A percentile compares a stretch with the other conserved stretches of the same genome.
These are phyloP conservation scores for Haematococcus sp. DNA, from an alignment of 139 green algal species.

Conservation along the genomic window DNA sequence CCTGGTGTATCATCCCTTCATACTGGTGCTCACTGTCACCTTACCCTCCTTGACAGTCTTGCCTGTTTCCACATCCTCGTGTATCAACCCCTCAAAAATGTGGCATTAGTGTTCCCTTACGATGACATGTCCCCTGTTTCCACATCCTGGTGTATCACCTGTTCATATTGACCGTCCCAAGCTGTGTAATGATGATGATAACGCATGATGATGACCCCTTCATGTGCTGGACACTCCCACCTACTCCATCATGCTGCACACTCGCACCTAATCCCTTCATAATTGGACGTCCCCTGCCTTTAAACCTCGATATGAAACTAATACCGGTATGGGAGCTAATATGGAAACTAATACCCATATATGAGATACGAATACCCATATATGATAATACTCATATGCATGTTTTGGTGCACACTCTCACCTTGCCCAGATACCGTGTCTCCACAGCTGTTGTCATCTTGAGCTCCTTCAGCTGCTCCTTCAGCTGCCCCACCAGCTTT, in stretches of 20 bases:
- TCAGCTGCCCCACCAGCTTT: constrained; percentile 46
- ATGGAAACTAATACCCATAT: neutral
- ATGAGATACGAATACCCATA: neutral
- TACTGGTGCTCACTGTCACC: no score
- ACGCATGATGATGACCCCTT: no score
- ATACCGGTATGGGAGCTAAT: neutral
- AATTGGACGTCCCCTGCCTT: no score
- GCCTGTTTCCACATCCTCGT: neutral
- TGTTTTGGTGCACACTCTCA: neutral
- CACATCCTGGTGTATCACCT: neutral
- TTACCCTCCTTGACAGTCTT: neutral
- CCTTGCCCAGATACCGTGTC: constrained; percentile 35
- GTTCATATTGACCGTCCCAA: no score
- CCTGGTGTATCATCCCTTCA: neutral
- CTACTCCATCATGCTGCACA: no score
- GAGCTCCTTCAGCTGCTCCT: constrained; percentile 61
- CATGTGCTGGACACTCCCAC: no score
- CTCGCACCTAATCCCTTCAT: no score
- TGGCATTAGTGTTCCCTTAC: no score
- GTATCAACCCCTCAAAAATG: neutral
- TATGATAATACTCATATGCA: no score
- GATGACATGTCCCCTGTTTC: neutral
- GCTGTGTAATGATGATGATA: no score
- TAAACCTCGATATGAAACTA: neutral
- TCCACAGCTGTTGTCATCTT: constrained; percentile 51